Evolutionary conservation across 148 eudicot genomes (phyloP).

Genomic region (Arctostaphylos glauca): DNA sequence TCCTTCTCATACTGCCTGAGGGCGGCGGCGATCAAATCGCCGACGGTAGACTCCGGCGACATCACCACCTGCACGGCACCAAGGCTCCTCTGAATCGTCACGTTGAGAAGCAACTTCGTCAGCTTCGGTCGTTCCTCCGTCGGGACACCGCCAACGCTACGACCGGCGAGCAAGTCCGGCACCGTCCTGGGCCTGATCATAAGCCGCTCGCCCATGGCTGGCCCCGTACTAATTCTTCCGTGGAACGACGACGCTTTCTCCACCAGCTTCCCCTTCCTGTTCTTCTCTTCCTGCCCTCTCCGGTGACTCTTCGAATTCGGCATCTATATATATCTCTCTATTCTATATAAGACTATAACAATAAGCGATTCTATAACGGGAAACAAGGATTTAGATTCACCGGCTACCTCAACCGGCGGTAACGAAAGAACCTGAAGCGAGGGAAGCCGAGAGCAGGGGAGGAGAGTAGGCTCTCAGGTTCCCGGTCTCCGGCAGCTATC

Average conservation of each 20-base stretch:
- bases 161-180: slow-evolving; percentile 45
- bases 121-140: slow-evolving; percentile 27
- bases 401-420: slow-evolving; percentile 38
- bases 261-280: slow-evolving; percentile 21
- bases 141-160: background rate
- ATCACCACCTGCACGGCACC: slow-evolving; percentile 68
- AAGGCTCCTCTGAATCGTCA: slow-evolving; percentile 63
- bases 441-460: slow-evolving; percentile 36
- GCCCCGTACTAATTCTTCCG: slow-evolving; percentile 24
- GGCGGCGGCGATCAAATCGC: slow-evolving; percentile 54
- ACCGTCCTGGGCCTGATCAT: slow-evolving; percentile 56
- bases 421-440: slow-evolving; percentile 38
- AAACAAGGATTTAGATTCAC: background rate
- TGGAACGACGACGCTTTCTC: slow-evolving; percentile 57
- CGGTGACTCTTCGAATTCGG: slow-evolving; percentile 43
- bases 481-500: slow-evolving; percentile 25
- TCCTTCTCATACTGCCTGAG: slow-evolving; percentile 58
- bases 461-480: slow-evolving; percentile 33
- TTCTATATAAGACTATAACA: background rate
- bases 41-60: slow-evolving; percentile 50
- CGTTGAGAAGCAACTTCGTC: slow-evolving; percentile 67
- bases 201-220: slow-evolving; percentile 19
- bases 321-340: slow-evolving; percentile 21
- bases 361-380: no score
- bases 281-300: slow-evolving; percentile 23